Conservation (phyloP, 805 yeast species). For the Barnettozyma californica region DNA sequence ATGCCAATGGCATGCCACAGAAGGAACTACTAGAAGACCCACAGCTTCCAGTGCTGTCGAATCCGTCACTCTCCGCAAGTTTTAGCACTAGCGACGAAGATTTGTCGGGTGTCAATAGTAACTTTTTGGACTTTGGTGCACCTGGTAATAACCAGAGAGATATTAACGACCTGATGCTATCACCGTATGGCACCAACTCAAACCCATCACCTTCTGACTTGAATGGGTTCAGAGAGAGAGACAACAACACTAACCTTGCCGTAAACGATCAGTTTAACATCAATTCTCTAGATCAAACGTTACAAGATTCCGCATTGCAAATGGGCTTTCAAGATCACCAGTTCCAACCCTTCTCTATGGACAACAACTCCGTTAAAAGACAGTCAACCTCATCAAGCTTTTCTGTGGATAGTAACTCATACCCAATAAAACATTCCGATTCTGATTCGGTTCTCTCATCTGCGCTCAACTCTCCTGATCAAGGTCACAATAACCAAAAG, state of each 20-base stretch:
- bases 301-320: background rate
- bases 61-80: conserved; percentile 10
- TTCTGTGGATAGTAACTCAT: conserved; percentile 2
- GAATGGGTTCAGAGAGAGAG: background rate
- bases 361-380: conserved; percentile 4
- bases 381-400: conserved; percentile 4
- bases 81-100: conserved; percentile 11
- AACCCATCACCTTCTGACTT: conserved; percentile 3
- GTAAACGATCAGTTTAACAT: conserved; percentile 5
- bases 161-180: conserved; percentile 5
- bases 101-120: conserved; percentile 2
- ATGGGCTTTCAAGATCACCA: background rate
- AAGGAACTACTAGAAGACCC: conserved; percentile 9
- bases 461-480: conserved; percentile 12
- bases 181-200: conserved; percentile 10
- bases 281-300: conserved; percentile 4
- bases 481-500: conserved; percentile 1
- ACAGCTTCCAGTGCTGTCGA: conserved; percentile 7
- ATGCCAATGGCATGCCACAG: conserved; percentile 5
- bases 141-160: background rate
- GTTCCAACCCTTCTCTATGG: background rate
- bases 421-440: conserved; percentile 9
- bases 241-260: background rate
- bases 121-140: background rate
- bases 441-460: conserved; percentile 16